phyloP scores from a whole-genome alignment of 2,329 filamentous ascomycete genomes.

The Colletotrichum acutatum region DNA sequence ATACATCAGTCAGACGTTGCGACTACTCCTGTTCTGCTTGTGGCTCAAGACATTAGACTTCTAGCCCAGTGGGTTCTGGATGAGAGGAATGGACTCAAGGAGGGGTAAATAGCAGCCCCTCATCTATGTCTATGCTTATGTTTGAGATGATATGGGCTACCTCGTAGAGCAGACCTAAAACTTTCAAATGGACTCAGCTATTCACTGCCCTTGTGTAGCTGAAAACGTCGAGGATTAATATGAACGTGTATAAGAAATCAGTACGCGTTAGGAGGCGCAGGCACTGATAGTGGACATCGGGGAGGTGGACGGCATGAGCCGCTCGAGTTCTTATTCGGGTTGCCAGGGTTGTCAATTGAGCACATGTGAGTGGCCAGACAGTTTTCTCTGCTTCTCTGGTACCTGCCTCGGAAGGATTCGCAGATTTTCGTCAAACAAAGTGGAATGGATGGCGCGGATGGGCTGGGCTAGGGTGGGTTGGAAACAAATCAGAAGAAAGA shows the following conservation, averaged over 20 bases:
- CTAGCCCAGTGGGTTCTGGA: background rate
- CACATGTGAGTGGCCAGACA: conserved; percentile 16
- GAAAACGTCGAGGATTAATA: background rate
- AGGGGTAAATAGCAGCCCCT: background rate
- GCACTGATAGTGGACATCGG: background rate
- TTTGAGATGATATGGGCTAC: background rate
- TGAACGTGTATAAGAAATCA: background rate
- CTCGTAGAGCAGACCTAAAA: background rate
- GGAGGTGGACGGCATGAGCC: background rate
- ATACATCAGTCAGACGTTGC: background rate
- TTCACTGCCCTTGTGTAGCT: conserved; percentile 4
- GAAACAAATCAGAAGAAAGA: background rate
- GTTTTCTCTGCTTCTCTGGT: background rate
- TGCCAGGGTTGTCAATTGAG: conserved; percentile 19
- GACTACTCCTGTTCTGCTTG: background rate
- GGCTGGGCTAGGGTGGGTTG: background rate
- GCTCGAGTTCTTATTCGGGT: conserved; percentile 34
- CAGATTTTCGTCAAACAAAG: background rate
- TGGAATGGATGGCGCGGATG: background rate
- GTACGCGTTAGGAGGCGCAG: background rate
- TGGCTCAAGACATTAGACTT: background rate
- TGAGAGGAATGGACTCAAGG: background rate
- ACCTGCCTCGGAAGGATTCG: conserved; percentile 14
- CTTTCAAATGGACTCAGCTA: background rate
- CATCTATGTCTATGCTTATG: background rate